Evolutionary conservation across 2,329 filamentous ascomycete species (phyloP), one percentile per base, ranked within the genome.

Genomic region (Neopestalotiopsis sp.): DNA sequence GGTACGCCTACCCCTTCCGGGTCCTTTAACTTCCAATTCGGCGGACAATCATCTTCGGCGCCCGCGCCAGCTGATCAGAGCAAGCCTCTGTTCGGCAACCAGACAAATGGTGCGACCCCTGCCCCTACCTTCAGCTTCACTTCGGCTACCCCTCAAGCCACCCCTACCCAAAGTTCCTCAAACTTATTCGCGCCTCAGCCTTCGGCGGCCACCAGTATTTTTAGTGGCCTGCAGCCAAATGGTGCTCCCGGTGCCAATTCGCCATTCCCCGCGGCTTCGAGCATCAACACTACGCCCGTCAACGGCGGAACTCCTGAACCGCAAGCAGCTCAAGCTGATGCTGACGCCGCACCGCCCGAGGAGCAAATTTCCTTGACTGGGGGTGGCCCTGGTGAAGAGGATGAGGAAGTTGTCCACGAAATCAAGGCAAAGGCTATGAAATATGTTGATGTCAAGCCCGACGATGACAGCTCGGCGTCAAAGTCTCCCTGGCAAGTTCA

Each of bases 291-390:
- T 49, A 90, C 88, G 72, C 88, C 88, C 70, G 86, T 86, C 72
- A 84, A 83, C 72, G 45, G 59, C 34, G 87, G 87, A 72, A 89
- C 88, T 65, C 88, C 88, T 71, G 88, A 90, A 79, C 87, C 88
- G 71, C 79, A 82, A 70, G 81, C 42, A 38, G 42, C 38, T 7
- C 63, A 66, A 24, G 45, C 83, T 70, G 78, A 80, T 73, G 82
- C 84, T 73, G 81, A 82, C 73, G 81, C 81, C 77, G 80, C 80
- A 80, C 88, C 88, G 76, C 86, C 87, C 76, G 87, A 93, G 70
- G 87, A 91, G 78, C 91, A 93, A 79, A 87, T 93, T 72, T 91
- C 91, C 76, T 86, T 95, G 74, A 90, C 90, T 66, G 85, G 88
- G 72, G 88, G 87, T 67, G 88, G 89, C 17, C 87, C 90, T 56